Conservation (phyloP, 2,329 filamentous ascomycete genomes). For the Trichoderma hamatum region DNA sequence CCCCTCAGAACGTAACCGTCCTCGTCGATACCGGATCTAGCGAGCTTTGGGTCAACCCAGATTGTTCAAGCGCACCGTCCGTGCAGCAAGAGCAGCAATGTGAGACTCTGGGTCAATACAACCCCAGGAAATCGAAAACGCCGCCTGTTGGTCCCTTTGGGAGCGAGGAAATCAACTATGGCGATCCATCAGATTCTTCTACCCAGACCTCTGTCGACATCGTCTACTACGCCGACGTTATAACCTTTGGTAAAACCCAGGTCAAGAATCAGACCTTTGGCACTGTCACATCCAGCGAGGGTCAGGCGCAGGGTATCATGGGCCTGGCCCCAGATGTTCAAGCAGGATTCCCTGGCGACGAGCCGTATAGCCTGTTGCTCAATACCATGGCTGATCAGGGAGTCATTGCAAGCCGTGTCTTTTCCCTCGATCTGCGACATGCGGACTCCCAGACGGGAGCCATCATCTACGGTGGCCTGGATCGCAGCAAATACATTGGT, state of each 20-base stretch:
- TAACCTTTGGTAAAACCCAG: slow-evolving; percentile 49
- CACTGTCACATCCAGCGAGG: slow-evolving; percentile 48
- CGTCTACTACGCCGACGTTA: slow-evolving; percentile 50
- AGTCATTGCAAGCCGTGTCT: slow-evolving; percentile 53
- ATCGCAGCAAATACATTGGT: slow-evolving; percentile 56
- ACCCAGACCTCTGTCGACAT: slow-evolving; percentile 46
- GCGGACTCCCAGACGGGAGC: slow-evolving; percentile 49
- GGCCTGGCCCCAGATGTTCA: slow-evolving; percentile 51
- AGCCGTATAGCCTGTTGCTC: slow-evolving; percentile 57
- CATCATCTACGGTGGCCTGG: slow-evolving; percentile 57
- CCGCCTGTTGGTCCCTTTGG: slow-evolving; percentile 45
- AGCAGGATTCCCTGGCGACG: slow-evolving; percentile 42
- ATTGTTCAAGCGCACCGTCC: slow-evolving; percentile 47
- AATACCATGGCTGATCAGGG: slow-evolving; percentile 52
- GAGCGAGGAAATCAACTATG: slow-evolving; percentile 44
- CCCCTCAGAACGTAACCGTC: slow-evolving; percentile 49
- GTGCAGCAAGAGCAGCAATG: slow-evolving; percentile 44
- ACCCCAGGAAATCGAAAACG: slow-evolving; percentile 46
- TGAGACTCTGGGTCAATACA: slow-evolving; percentile 47
- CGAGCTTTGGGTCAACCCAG: slow-evolving; percentile 59
- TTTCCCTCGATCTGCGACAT: slow-evolving; percentile 55
- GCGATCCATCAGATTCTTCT: slow-evolving; percentile 42
- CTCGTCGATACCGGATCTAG: slow-evolving; percentile 57
- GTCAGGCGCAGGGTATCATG: slow-evolving; percentile 56
- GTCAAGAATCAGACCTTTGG: slow-evolving; percentile 55